These are phyloP conservation scores for Sonneratia caseolaris DNA, from an alignment of 345 rosid genomes.

Conservation along the genomic window DNA sequence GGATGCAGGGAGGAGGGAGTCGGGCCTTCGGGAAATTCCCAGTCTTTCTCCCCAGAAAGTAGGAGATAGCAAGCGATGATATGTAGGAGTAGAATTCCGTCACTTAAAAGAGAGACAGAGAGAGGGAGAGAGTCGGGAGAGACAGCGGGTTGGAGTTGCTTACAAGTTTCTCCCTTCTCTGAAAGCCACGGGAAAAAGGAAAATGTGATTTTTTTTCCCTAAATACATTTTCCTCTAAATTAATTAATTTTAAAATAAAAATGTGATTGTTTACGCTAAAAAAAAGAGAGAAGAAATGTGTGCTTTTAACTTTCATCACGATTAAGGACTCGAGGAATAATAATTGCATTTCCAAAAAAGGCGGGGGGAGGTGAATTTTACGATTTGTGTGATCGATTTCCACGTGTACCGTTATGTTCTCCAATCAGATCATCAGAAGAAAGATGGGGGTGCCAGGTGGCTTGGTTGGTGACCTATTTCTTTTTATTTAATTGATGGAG, in stretches of 20 bases:
- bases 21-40: neutral
- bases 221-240: too few relatives aligned
- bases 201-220: neutral
- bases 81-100: neutral
- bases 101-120: neutral
- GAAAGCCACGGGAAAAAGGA: conserved; percentile 12
- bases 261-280: neutral
- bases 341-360: too few relatives aligned
- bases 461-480: too few relatives aligned
- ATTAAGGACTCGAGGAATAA: too few relatives aligned
- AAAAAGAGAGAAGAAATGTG: neutral
- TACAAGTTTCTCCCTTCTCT: conserved; percentile 23
- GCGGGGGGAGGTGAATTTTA: too few relatives aligned
- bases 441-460: too few relatives aligned
- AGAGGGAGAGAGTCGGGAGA: neutral
- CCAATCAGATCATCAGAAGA: too few relatives aligned
- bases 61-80: neutral
- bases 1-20: conserved; percentile 1
- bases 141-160: conserved; percentile 16
- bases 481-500: too few relatives aligned
- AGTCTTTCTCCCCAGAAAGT: neutral
- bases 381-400: too few relatives aligned
- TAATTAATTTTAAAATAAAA: too few relatives aligned
- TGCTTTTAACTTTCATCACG: too few relatives aligned
- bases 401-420: too few relatives aligned